A percentile compares a stretch with the other conserved stretches of the same genome.
These are phyloP conservation scores for Phylloporus gajari DNA, from an alignment of 1,284 basidiomycete genomes.

Conservation along the genomic window DNA sequence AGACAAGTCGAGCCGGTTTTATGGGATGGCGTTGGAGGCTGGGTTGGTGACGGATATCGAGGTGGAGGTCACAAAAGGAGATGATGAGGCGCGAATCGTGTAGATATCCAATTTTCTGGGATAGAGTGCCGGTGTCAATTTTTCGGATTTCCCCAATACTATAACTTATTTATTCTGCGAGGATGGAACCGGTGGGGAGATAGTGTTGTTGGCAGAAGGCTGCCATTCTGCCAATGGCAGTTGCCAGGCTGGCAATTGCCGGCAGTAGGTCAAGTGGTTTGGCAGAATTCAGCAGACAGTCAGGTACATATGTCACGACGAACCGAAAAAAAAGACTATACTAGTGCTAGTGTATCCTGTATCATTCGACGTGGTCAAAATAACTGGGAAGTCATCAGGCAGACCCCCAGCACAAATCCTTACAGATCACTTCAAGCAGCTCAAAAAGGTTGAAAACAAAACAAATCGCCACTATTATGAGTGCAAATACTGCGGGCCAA, in stretches of 20 bases:
- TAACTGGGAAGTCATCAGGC: not conserved
- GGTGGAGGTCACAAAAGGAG: too few relatives aligned
- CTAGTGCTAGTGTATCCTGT: too few relatives aligned
- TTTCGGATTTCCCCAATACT: too few relatives aligned
- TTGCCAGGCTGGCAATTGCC: constrained; percentile 4
- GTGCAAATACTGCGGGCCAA: not conserved
- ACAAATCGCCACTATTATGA: not conserved
- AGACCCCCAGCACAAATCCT: not conserved
- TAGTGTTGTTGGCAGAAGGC: not conserved
- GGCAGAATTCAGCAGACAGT: too few relatives aligned
- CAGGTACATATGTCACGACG: too few relatives aligned
- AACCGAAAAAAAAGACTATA: too few relatives aligned
- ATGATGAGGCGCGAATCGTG: too few relatives aligned
- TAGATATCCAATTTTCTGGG: too few relatives aligned
- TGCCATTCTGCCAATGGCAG: not conserved
- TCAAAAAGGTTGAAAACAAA: not conserved
- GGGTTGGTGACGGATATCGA: constrained; percentile 28
- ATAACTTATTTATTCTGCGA: too few relatives aligned
- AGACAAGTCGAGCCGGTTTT: constrained; percentile 35
- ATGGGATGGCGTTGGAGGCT: constrained; percentile 45
- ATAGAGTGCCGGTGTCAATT: too few relatives aligned
- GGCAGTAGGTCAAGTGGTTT: not conserved
- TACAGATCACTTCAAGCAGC: not conserved
- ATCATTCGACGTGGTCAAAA: too few relatives aligned
- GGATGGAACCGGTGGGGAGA: too few relatives aligned